Evolutionary conservation across 805 yeast species (phyloP), one percentile per base, ranked within the genome.

Genomic region (Spathaspora arborariae): DNA sequence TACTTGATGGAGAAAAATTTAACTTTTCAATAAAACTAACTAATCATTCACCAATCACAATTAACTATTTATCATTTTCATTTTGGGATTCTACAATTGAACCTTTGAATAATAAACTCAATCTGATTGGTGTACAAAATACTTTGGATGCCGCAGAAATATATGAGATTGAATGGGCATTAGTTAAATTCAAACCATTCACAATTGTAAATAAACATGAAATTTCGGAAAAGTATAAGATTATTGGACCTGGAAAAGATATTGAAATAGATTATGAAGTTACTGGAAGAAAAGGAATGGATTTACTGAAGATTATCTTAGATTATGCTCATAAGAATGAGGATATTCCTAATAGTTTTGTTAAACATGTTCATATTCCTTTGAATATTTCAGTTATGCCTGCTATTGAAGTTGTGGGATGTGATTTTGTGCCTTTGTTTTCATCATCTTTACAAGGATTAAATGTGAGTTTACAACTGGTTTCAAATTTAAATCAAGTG

Each of bases 41-140:
- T 41, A 88, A 89, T 59, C 70, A 75, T 16, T 82, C 92, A 0
- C 58, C 64, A 4, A 81, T 83, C 3, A 56, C 73, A 0, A 80
- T 85, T 39, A 78, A 82, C 45, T 72, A 76, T 42, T 54, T 88
- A 27, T 72, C 81, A 3, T 82, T 85, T 50, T 76, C 81, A 5
- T 82, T 82, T 53, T 71, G 80, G 67, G 96, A 88, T 57, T 84
- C 94, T 0, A 84, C 94, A 0, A 75, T 79, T 5, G 90, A 82
- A 26, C 79, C 84, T 0, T 62, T 87, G 45, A 78, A 74, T 48
- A 69, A 75, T n/a, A 78, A 81, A 10, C 63, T 87, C 27, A 74
- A 70, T 39, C 69, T 70, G 26, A 42, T 51, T 24, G 38, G 46
- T 9, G 58, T 55, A 1, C 36, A 36, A 9, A 75, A 64, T 37